These are phyloP conservation scores for Apiosordaria backusii DNA, from an alignment of 495 filamentous ascomycete genomes.

Conservation along the genomic window DNA sequence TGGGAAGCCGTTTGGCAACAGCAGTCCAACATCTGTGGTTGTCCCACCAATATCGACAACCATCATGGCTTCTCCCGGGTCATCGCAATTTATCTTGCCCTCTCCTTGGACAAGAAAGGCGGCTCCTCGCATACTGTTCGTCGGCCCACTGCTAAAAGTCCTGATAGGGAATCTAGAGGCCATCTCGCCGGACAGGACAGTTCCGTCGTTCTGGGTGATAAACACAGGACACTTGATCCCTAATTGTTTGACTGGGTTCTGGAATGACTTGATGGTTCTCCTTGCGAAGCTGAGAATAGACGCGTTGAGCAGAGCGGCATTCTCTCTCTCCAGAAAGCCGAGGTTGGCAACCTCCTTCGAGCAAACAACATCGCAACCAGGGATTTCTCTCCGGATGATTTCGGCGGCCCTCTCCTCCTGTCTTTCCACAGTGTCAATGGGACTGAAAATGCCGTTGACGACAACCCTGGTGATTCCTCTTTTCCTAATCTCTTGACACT, in stretches of 20 bases:
- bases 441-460: slow-evolving; percentile 55
- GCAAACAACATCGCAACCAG: slow-evolving; percentile 47
- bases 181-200: slow-evolving; percentile 45
- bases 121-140: slow-evolving; percentile 56
- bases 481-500: slow-evolving; percentile 41
- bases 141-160: slow-evolving; percentile 53
- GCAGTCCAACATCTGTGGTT: slow-evolving; percentile 43
- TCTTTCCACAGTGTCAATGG: slow-evolving; percentile 47
- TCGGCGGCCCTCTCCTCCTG: slow-evolving; percentile 49
- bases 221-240: slow-evolving; percentile 50
- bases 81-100: background rate
- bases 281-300: slow-evolving; percentile 50
- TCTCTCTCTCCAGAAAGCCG: slow-evolving; percentile 55
- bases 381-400: slow-evolving; percentile 43
- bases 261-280: slow-evolving; percentile 47
- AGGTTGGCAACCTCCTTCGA: slow-evolving; percentile 49
- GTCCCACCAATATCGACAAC: slow-evolving; percentile 53
- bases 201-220: slow-evolving; percentile 57
- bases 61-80: slow-evolving; percentile 28
- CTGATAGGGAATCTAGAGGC: slow-evolving; percentile 51
- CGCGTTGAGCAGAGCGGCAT: slow-evolving; percentile 55
- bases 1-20: slow-evolving; percentile 46
- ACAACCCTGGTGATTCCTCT: slow-evolving; percentile 51
- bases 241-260: slow-evolving; percentile 42
- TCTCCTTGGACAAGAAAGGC: slow-evolving; percentile 43